Evolutionary conservation across 345 rosid species (phyloP).

Genomic region (Moricandia arvensis): DNA sequence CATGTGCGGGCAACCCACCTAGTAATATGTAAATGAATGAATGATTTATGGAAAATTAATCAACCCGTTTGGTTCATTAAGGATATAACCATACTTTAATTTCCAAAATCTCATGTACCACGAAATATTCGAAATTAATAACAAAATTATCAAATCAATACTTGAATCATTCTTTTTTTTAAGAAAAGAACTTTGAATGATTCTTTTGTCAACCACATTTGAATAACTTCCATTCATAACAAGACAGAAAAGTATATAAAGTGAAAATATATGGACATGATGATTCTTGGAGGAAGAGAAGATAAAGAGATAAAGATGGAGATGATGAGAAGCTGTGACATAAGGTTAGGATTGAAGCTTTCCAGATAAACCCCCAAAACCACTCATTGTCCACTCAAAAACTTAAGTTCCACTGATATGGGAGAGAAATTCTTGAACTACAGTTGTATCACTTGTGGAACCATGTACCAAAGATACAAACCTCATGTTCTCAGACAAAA

Average conservation of each 20-base stretch:
- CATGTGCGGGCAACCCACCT: too few relatives aligned
- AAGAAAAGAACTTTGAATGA: too few relatives aligned
- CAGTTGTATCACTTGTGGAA: background rate
- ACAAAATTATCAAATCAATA: background rate
- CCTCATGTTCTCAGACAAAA: background rate
- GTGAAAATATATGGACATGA: conserved; percentile 22
- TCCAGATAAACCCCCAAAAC: conserved; percentile 21
- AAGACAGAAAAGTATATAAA: background rate
- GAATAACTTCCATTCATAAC: background rate
- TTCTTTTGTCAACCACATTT: background rate
- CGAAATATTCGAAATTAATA: conserved; percentile 16
- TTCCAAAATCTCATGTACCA: background rate
- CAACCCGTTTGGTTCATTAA: background rate
- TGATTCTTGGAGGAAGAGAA: conserved; percentile 9
- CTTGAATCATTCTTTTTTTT: too few relatives aligned
- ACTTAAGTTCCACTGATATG: conserved; percentile 10
- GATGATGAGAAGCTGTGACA: conserved; percentile 25
- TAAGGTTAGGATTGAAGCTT: conserved; percentile 22
- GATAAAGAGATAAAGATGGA: conserved; percentile 33
- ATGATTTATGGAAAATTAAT: background rate
- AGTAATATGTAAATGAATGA: too few relatives aligned
- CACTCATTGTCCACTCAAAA: conserved; percentile 20
- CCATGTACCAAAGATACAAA: background rate
- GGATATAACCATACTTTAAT: background rate
- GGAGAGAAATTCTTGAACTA: conserved; percentile 7